These are phyloP conservation scores for Ceratobasidium papillatum DNA, from an alignment of 1,284 basidiomycete genomes.

Conservation along the genomic window DNA sequence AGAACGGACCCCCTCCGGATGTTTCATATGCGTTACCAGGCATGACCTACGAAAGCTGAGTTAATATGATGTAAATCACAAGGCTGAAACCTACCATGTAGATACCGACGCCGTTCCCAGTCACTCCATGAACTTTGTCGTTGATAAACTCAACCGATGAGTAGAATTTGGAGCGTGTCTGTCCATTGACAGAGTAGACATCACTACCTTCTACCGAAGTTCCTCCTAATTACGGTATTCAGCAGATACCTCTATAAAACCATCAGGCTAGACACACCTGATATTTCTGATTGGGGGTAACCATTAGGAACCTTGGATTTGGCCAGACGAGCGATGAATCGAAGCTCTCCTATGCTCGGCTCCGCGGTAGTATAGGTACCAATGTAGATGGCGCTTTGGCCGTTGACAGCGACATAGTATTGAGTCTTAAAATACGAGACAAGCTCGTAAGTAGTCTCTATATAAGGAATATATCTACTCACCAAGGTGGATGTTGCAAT, in stretches of 20 bases:
- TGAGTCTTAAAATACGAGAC: slow-evolving; percentile 14
- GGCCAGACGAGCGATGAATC: slow-evolving; percentile 60
- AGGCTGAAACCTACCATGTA: slow-evolving; percentile 19
- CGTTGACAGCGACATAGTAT: slow-evolving; percentile 41
- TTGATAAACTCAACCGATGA: slow-evolving; percentile 32
- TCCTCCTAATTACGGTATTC: slow-evolving; percentile 43
- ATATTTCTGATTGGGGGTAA: slow-evolving; percentile 52
- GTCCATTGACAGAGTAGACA: slow-evolving; percentile 57
- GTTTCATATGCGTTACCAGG: slow-evolving; percentile 56
- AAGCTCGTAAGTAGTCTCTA: neutral
- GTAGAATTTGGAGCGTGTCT: slow-evolving; percentile 59
- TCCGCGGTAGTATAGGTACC: slow-evolving; percentile 48
- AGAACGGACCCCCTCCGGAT: slow-evolving; percentile 55
- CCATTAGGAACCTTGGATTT: slow-evolving; percentile 57
- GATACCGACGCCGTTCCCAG: slow-evolving; percentile 34
- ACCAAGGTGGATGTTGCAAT: slow-evolving; percentile 27
- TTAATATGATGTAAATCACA: neutral
- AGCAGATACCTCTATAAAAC: neutral
- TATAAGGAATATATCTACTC: neutral
- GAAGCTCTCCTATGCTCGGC: slow-evolving; percentile 59
- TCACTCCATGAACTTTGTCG: slow-evolving; percentile 35
- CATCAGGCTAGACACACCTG: slow-evolving; percentile 46
- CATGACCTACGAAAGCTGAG: slow-evolving; percentile 49
- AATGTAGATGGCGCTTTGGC: slow-evolving; percentile 40
- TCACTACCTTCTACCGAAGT: slow-evolving; percentile 59